Base-by-base conservation (phyloP, 768 basidiomycete species). In the Nidula microcarpa region DNA sequence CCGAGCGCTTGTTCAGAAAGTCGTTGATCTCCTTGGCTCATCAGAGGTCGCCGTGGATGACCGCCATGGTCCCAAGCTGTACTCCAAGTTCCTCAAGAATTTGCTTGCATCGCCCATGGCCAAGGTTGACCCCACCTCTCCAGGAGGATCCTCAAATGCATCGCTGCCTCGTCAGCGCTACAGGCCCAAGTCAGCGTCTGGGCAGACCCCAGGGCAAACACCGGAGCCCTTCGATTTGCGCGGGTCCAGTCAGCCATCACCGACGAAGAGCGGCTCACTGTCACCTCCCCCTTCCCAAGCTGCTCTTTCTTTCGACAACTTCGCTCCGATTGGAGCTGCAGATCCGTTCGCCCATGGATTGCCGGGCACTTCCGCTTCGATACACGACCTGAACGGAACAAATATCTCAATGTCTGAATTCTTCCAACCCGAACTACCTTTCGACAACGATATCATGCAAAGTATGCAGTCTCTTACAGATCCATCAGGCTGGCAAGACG, bases 31-130 rank as follows among this genome's bases (percentile, higher is more conserved):
- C 1, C 76, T 93, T 4, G 79, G 80, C 3, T 82, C 85, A 0
- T 78, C 86, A 5, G 83, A 86, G 51, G 80, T 93, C 14, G 85
- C 85, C 16, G 78, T 93, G 54, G 91, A 94, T 67, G 86, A 89
- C 30, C 84, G 84, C 14, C 90, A 93, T 62, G 88, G 87, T 0
- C 91, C 90, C 1, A 87, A 84, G 63, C 72, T 92, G 5, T 92
- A 91, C 65, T 82, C 91, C 0, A 84, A 82, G 47, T 93, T 93
- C 78, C 74, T 94, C 45, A 80, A 81, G 43, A 82, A 84, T 35
- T 75, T 93, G 4, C 76, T 93, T 6, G 80, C 80, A 13, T 79
- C 78, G n/a, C 81, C 82, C 16, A 77, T 72, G 65, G 74, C 76
- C 8, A 69, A 69, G 59, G 50, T 67, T 35, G 71, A 74, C 43